Evolutionary conservation across 352 stramenopile species (phyloP), one percentile per base, ranked within the genome.

Genomic region (Thalassiosira mediterranea): DNA sequence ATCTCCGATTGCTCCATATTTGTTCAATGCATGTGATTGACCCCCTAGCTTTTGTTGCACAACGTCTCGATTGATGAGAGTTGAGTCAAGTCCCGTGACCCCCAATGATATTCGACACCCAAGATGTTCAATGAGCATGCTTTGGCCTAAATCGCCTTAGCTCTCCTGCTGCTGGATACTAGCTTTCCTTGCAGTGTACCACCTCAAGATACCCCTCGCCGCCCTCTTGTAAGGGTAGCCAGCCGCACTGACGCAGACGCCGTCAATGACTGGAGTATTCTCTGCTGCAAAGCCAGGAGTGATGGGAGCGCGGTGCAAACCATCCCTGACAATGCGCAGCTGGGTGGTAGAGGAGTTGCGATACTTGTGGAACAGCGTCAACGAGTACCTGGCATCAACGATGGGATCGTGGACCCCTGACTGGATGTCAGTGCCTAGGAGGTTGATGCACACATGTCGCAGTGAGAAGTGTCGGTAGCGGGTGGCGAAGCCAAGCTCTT

Each of bases 341-440:
- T 82, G 61, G 11, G 54, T 73, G 2, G 68, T 66, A 49, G 54
- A 49, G 4, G 74, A 63, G 44, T 86, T 72, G n/a, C 62, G 63
- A 59, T 87, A 89, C 54, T 84, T 82, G 40, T 84, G 51, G 48
- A 85, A 89, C 19, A 89, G 54, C 10, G 60, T 56, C 11, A 89
- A 52, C 13, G 75, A 84, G 58, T 84, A 89, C 23, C 52, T 64
- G n/a, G 82, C 82, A 71, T 89, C 82, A 26, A 63, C 54, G 21
- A 83, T 68, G 5, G 82, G 82, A 67, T 89, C 71, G 51, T 89
- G 82, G 25, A 73, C 56, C 28, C 60, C 75, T 15, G 40, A 57
- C 67, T 89, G 82, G 51, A 89, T 88, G 52, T 89, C 82, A 25
- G 64, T 66, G 11, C 66, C 66, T 23, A 79, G 53, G 1, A 89